Evolutionary conservation across 176 grass and related monocot species (phyloP), one percentile per base, ranked within the genome.

Genomic region (Triticum urartu): DNA sequence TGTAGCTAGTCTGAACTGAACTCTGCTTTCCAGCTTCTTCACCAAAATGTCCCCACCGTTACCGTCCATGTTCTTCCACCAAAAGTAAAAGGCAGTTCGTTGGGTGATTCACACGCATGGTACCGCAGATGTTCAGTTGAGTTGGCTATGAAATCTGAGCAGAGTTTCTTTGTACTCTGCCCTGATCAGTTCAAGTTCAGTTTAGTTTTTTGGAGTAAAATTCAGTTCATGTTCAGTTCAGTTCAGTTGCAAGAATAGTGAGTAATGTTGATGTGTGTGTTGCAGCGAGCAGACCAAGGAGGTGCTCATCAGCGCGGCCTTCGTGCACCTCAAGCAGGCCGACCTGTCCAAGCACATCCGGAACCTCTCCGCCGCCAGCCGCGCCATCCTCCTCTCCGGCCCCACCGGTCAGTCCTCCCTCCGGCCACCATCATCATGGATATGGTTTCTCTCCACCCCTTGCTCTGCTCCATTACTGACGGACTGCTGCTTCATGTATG

Each of bases 351-450:
- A 97, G 85, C 89, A 99, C 86, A 88, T 94, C 75, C 73, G 92
- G 86, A 99, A 94, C 85, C 97, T 99, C 85, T 81, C 94, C 75
- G 90, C 92, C 21, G 94, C 94, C 11, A 99, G 92, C 72, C 97
- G 90, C 38, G 80, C 94, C 9, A 94, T 99, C 73, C 80, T 99
- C 66, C 92, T 99, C 18, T 94, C 97, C 11, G 94, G 97, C 24
- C 94, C 97, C 25, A 79, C 97, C 64, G 97, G 97, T 99, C 64
- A 36, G 21, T 36, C n/a, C 20, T 9, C 17, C 52, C 6, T 21
- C 56, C 56, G 50, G 15, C 50, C 50, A 54, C 50, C 50, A 2
- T 17, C 48, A 17, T 12, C 45, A 48, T 12, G 12, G 13, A 48
- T 1, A 13, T 7, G 5, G 9, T 59, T 1, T 66, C 12, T 38